Conservation (phyloP, 345 rosid species). For the Aurinia saxatilis region DNA sequence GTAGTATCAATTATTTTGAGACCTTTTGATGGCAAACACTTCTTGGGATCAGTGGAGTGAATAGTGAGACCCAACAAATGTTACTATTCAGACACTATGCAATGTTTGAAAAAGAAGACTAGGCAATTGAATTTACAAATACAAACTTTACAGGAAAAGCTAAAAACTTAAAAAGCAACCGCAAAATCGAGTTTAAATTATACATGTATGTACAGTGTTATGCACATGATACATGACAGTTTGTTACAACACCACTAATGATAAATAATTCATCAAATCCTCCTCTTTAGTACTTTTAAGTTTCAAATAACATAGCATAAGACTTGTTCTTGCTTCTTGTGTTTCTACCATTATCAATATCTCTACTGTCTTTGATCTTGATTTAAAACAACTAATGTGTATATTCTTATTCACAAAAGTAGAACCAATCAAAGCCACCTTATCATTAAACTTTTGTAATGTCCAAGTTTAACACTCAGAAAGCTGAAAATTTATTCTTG, state of each 20-base stretch:
- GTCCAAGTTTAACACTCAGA: neutral
- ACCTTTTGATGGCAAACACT: no score
- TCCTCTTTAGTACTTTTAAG: neutral
- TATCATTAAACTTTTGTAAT: neutral
- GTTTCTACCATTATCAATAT: constrained; percentile 4
- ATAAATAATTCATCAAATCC: constrained; percentile 3
- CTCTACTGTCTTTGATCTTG: constrained; percentile 7
- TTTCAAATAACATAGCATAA: constrained; percentile 16
- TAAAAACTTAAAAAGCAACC: no score
- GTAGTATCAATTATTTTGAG: no score
- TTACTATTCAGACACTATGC: neutral
- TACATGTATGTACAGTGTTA: no score
- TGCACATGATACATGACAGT: neutral
- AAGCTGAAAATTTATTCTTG: neutral
- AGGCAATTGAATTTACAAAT: no score
- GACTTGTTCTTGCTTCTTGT: constrained; percentile 23
- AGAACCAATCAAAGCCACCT: neutral
- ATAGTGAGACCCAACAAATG: neutral
- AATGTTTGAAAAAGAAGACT: neutral
- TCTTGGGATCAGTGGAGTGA: neutral
- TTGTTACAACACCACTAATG: neutral
- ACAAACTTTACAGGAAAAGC: no score
- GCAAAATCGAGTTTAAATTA: no score
- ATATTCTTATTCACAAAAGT: neutral
- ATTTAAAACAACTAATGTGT: neutral